A percentile compares a stretch with the other conserved stretches of the same genome.
Conservation (phyloP, 805 yeast species). For the Zygosaccharomyces bisporus region DNA sequence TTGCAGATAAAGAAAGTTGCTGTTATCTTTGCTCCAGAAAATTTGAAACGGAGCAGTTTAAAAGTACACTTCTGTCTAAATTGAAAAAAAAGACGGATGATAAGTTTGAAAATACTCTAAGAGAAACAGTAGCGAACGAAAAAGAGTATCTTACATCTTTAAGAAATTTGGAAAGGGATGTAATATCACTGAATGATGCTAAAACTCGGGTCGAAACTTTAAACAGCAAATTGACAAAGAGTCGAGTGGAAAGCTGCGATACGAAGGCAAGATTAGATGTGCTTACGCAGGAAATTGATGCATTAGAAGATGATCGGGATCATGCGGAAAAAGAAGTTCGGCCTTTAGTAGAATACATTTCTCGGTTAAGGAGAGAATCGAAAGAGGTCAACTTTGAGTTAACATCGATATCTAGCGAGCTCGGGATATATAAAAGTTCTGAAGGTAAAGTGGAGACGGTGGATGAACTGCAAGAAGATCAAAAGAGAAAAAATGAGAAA, state of each 20-base stretch:
- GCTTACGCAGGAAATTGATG: constrained; percentile 30
- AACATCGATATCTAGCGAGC: constrained; percentile 25
- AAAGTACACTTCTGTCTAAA: constrained; percentile 29
- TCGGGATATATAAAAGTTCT: constrained; percentile 21
- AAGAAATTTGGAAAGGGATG: constrained; percentile 25
- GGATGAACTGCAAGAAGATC: constrained; percentile 28
- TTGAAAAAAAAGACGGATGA: constrained; percentile 34
- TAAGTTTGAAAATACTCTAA: constrained; percentile 33
- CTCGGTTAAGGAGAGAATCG: constrained; percentile 28
- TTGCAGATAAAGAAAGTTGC: constrained; percentile 52
- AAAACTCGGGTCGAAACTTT: constrained; percentile 16
- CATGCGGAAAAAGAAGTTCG: constrained; percentile 26
- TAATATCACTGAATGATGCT: constrained; percentile 15
- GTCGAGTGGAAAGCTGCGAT: constrained; percentile 9
- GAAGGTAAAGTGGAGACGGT: constrained; percentile 26
- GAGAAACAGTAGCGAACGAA: constrained; percentile 34
- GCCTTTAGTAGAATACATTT: constrained; percentile 29
- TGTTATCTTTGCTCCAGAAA: constrained; percentile 73
- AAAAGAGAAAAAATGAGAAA: constrained; percentile 19
- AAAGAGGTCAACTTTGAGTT: constrained; percentile 22
- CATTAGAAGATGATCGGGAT: constrained; percentile 18
- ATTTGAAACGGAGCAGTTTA: constrained; percentile 43
- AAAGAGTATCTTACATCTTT: constrained; percentile 30
- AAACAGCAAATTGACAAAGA: constrained; percentile 7
- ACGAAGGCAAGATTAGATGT: constrained; percentile 23